Conservation (phyloP, 1,139 yeast species). For the Meyerozyma sp. region DNA sequence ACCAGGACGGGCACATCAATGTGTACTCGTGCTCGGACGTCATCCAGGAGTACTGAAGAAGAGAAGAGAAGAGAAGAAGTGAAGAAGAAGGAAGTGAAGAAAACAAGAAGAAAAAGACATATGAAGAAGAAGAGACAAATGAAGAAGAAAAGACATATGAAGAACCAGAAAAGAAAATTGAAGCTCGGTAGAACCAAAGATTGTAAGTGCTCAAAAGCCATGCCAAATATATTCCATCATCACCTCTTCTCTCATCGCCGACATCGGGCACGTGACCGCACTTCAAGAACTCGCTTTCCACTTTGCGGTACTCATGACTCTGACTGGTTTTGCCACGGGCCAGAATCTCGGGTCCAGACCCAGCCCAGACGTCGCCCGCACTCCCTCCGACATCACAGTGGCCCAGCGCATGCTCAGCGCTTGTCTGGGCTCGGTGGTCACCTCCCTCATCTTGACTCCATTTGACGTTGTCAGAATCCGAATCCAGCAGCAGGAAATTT, state of each 20-base stretch:
- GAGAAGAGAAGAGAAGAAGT: no score
- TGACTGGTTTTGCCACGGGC: background rate
- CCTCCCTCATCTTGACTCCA: slow-evolving; percentile 85
- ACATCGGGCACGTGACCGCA: background rate
- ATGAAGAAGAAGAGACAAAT: no score
- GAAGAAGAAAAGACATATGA: no score
- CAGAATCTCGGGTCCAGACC: background rate
- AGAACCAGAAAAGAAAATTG: no score
- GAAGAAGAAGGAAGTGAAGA: no score
- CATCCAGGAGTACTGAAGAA: slow-evolving; percentile 28
- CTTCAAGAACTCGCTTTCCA: background rate
- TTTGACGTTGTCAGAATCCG: slow-evolving; percentile 91
- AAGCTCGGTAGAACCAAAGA: no score
- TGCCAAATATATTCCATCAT: no score
- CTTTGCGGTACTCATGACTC: background rate
- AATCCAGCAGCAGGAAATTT: slow-evolving; percentile 79
- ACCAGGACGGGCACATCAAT: slow-evolving; percentile 72
- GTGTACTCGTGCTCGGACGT: slow-evolving; percentile 48
- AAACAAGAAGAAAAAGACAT: no score
- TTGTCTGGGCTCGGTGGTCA: slow-evolving; percentile 82
- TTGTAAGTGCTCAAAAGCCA: no score
- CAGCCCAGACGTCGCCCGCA: background rate
- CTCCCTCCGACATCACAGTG: slow-evolving; percentile 34
- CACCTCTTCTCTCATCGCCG: slow-evolving; percentile 1
- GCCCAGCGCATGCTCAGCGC: slow-evolving; percentile 82